These are phyloP conservation scores for Vanilla planifolia DNA, from an alignment of 106 monocot genomes.

Conservation along the genomic window DNA sequence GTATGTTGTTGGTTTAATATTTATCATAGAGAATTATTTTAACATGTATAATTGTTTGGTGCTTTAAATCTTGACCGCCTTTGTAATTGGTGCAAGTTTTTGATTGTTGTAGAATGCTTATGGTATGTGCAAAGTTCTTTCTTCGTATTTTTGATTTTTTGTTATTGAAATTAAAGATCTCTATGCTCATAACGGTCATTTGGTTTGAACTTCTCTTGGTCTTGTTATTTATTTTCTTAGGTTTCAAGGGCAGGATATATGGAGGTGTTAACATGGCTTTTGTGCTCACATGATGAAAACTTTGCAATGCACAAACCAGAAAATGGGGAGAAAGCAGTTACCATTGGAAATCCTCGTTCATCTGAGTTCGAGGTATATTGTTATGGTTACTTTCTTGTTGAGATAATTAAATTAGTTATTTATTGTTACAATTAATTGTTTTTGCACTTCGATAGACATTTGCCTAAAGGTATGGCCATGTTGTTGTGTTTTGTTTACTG, in stretches of 20 bases:
- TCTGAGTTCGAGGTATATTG: conserved; percentile 78
- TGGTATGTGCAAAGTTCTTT: background rate
- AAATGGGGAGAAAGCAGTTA: conserved; percentile 67
- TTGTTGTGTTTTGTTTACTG: too few relatives aligned
- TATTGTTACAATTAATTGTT: too few relatives aligned
- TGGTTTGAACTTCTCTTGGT: background rate
- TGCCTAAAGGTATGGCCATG: too few relatives aligned
- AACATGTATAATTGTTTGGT: background rate
- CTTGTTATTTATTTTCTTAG: conserved; percentile 22
- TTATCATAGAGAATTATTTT: too few relatives aligned
- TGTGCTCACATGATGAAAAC: conserved; percentile 88
- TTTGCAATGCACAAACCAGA: conserved; percentile 73
- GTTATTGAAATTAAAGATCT: background rate
- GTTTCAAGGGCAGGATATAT: conserved; percentile 84
- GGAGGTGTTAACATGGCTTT: conserved; percentile 93
- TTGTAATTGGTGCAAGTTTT: background rate
- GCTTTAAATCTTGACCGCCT: background rate
- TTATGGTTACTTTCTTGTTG: too few relatives aligned
- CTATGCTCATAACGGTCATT: background rate
- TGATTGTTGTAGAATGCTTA: background rate
- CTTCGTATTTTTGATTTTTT: background rate
- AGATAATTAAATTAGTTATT: too few relatives aligned
- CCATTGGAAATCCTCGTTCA: conserved; percentile 86
- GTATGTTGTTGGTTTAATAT: too few relatives aligned
- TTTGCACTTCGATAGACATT: too few relatives aligned